Conservation (phyloP, 2,329 filamentous ascomycete genomes). For the Stagonosporopsis tanaceti region DNA sequence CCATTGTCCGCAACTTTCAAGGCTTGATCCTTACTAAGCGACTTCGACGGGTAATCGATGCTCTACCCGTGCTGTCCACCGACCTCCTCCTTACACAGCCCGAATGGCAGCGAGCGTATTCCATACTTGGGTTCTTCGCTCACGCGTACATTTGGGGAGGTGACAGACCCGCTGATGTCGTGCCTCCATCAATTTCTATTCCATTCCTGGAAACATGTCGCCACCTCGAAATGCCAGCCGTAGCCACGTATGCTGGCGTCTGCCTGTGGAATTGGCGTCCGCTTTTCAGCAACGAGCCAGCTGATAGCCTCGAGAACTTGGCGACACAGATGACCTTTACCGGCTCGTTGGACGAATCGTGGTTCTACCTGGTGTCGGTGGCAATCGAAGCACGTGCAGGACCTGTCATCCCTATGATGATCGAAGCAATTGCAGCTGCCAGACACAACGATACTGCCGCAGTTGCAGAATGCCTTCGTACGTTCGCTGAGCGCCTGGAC, state of each 20-base stretch:
- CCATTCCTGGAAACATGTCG: conserved; percentile 80
- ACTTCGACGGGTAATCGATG: conserved; percentile 79
- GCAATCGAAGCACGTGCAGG: conserved; percentile 94
- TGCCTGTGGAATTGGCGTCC: conserved; percentile 98
- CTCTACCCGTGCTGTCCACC: conserved; percentile 83
- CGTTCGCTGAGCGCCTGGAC: conserved; percentile 86
- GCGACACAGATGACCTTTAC: conserved; percentile 90
- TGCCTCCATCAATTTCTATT: conserved; percentile 83
- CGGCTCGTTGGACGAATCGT: conserved; percentile 93
- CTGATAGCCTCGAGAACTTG: conserved; percentile 87
- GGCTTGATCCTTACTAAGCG: conserved; percentile 84
- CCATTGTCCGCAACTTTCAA: conserved; percentile 84
- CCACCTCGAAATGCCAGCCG: conserved; percentile 84
- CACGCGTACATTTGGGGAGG: conserved; percentile 93
- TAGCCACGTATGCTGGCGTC: conserved; percentile 91
- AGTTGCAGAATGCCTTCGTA: conserved; percentile 78
- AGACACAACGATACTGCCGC: conserved; percentile 72
- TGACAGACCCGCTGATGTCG: conserved; percentile 73
- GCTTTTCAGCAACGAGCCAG: conserved; percentile 80
- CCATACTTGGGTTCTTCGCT: conserved; percentile 78
- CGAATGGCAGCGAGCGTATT: conserved; percentile 91
- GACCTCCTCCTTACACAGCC: conserved; percentile 80
- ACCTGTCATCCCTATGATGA: conserved; percentile 86
- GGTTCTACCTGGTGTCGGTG: conserved; percentile 96
- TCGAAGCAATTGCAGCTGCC: conserved; percentile 83